Conservation (phyloP, 176 grass and related monocot species). For the Themeda triandra region DNA sequence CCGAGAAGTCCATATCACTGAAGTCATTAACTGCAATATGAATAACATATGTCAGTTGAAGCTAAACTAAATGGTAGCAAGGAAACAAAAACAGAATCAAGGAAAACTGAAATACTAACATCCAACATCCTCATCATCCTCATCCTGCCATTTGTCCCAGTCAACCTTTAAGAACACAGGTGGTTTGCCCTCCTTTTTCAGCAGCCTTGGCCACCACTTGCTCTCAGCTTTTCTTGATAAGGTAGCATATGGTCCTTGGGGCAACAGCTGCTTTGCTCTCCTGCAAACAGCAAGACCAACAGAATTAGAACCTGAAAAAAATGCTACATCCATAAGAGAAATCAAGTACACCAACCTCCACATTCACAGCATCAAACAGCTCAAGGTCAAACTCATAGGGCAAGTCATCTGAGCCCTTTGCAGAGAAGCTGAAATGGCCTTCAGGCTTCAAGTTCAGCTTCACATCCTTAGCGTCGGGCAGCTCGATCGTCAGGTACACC, state of each 20-base stretch:
- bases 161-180: conserved; percentile 89
- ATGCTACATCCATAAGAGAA: neutral
- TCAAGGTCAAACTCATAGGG: conserved; percentile 77
- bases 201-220: conserved; percentile 79
- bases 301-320: neutral
- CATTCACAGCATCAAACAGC: conserved; percentile 74
- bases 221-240: conserved; percentile 73
- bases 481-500: conserved; percentile 69
- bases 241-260: conserved; percentile 76
- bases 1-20: conserved; percentile 89
- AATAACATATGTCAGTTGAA: neutral
- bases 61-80: neutral
- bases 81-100: conserved; percentile 2
- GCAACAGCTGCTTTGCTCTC: conserved; percentile 78
- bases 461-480: conserved; percentile 90
- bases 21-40: conserved; percentile 63
- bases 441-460: conserved; percentile 80
- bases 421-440: conserved; percentile 69
- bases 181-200: conserved; percentile 63
- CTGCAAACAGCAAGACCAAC: conserved; percentile 26
- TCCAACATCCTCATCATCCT: conserved; percentile 76
- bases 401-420: conserved; percentile 52
- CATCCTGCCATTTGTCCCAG: conserved; percentile 98
- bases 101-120: conserved; percentile 29
- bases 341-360: conserved; percentile 50